Base-by-base conservation (phyloP, 1,284 basidiomycete genomes). In the Irpex sp. region DNA sequence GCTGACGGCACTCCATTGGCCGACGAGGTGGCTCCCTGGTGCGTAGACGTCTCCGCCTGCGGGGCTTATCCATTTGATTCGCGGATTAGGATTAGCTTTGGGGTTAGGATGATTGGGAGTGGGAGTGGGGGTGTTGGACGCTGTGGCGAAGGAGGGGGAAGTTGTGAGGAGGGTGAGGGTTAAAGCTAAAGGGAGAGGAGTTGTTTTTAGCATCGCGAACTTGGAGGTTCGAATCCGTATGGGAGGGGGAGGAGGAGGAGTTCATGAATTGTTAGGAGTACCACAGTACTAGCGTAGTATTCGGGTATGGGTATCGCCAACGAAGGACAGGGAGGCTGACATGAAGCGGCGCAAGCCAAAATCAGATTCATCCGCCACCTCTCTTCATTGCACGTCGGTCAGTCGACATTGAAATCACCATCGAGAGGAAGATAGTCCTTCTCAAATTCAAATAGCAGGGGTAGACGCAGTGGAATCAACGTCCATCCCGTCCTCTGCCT, bases 391-490 rank as follows among this genome's bases (percentile, higher is more conserved):
- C 39, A 11, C 8, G 4, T 8, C 39, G 15, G 39, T 15, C 39
- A 5, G 39, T 43, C 39, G 39, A 11, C 39, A 15, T 43, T 5
- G 5, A 43, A 43, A 43, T 15, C 5, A 4, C 39, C 26, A 26
- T 26, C n/a, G n/a, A n/a, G n/a, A n/a, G n/a, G n/a, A n/a, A n/a
- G n/a, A n/a, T n/a, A n/a, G n/a, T n/a, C n/a, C n/a, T n/a, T n/a
- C n/a, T n/a, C 26, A 11, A 1, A 55, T 55, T 66, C 65, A 58
- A n/a, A 35, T 43, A 11, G 68, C 65, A 4, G 75, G 75, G 0
- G 83, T 85, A 0, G 84, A 85, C 47, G 83, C 84, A 31, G 78
- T 83, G 13, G 83, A 85, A 66, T 85, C 83, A 19, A 85, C 64
- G n/a, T 62, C 61, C 26, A 58, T 39, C 63, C 26, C 26, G 4